Evolutionary conservation across 2,329 filamentous ascomycete genomes (phyloP), one percentile per base, ranked within the genome.

Genomic region (Aspergillus sp.): DNA sequence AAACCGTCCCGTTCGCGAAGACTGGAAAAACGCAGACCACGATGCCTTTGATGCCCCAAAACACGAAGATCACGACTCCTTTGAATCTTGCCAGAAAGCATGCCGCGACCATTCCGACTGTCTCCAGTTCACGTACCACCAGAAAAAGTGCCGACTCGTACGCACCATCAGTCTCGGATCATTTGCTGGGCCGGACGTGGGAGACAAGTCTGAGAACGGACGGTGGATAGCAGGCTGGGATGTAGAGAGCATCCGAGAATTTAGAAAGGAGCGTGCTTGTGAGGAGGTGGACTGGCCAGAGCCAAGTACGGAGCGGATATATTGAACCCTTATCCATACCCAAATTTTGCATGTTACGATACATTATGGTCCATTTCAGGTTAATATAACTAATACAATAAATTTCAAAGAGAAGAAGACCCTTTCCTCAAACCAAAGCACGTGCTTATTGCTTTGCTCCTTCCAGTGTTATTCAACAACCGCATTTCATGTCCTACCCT

Each of bases 11-110:
- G 61, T 66, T 25, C 66, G 67, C n/a, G 38, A 60, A 4, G 66
- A 76, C 53, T 77, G 76, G 76, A 69, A 75, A 59, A 79, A 77
- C 55, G 70, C 67, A 11, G 74, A 72, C n/a, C 76, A 71, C 69
- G 70, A 72, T 25, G 70, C 72, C 19, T 69, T 68, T 41, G 68
- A 75, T 48, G 66, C 71, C 13, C 63, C 67, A 17, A 66, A 71
- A 13, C 68, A 68, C 2, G 64, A 68, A 4, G 66, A 68, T n/a
- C 72, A 77, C 56, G 54, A 47, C 8, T 77, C 72, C 9, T 58
- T 72, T 47, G 66, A 72, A 4, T 68, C 71, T 17, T 78, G 76
- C 50, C 62, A 65, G 8, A 45, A 51, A 17, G 67, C 68, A 17
- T 74, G 71, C 55, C 69, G 72, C 43, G 59, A 67, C 4, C 61